Evolutionary conservation across 306 rosid genomes (phyloP).

Genomic region (Castanospermum australe): DNA sequence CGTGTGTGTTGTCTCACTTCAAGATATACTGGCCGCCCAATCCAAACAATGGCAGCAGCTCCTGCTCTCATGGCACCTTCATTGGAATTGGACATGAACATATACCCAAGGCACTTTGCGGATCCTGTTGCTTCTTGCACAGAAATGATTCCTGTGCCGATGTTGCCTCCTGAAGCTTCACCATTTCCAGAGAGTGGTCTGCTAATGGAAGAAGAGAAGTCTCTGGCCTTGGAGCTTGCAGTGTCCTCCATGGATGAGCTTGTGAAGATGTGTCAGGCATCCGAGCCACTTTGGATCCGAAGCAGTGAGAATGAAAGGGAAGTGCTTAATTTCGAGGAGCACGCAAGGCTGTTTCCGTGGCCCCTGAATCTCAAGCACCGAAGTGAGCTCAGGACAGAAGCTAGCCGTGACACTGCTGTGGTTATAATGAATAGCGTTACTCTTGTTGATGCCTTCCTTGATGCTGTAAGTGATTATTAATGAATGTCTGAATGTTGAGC

Average conservation of each 20-base stretch:
- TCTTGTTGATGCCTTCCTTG: conserved; percentile 90
- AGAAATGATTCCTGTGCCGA: conserved; percentile 63
- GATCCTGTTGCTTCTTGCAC: conserved; percentile 54
- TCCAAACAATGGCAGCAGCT: conserved; percentile 51
- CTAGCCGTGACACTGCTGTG: conserved; percentile 69
- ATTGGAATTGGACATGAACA: conserved; percentile 82
- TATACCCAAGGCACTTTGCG: conserved; percentile 66
- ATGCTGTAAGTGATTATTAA: conserved; percentile 54
- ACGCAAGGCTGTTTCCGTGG: conserved; percentile 62
- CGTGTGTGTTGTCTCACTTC: conserved; percentile 74
- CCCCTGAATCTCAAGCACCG: conserved; percentile 56
- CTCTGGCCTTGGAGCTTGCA: conserved; percentile 75
- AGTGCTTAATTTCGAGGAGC: conserved; percentile 73
- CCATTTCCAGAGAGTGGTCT: conserved; percentile 53
- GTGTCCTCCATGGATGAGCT: conserved; percentile 64
- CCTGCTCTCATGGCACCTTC: conserved; percentile 54
- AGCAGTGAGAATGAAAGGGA: conserved; percentile 55
- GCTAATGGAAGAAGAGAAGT: conserved; percentile 68
- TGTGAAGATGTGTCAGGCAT: conserved; percentile 61
- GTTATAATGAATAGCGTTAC: conserved; percentile 94
- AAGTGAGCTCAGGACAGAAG: conserved; percentile 66
- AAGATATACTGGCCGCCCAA: conserved; percentile 57
- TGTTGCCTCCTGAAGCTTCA: conserved; percentile 56
- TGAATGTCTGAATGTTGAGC: background rate
- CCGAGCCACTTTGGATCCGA: conserved; percentile 75